A percentile compares a stretch with the other conserved stretches of the same genome.
Conservation (phyloP, 768 basidiomycete genomes). For the Phanerochaete carnosa region DNA sequence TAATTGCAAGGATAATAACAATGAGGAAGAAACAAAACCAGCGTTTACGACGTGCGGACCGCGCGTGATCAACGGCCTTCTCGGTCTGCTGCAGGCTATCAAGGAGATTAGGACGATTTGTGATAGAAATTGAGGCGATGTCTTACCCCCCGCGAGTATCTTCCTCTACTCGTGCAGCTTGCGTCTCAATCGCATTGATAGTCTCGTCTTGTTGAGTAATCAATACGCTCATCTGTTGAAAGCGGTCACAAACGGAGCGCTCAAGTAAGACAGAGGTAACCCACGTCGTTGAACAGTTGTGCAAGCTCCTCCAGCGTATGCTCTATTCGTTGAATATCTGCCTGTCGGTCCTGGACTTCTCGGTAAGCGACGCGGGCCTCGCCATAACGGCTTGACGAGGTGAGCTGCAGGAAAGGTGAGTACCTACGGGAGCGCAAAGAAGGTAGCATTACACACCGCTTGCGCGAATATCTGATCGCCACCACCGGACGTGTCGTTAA, state of each 20-base stretch:
- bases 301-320: constrained; percentile 85
- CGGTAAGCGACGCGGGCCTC: constrained; percentile 78
- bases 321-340: constrained; percentile 83
- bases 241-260: background rate
- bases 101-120: background rate
- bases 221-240: constrained; percentile 66
- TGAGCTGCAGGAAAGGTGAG: constrained; percentile 43
- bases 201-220: constrained; percentile 80
- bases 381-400: constrained; percentile 76
- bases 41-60: constrained; percentile 72
- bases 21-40: constrained; percentile 81
- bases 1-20: constrained; percentile 49
- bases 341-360: constrained; percentile 87
- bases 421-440: background rate
- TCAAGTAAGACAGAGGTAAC: constrained; percentile 16
- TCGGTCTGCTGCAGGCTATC: constrained; percentile 60
- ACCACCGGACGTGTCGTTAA: constrained; percentile 74
- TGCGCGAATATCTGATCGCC: constrained; percentile 82
- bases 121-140: background rate
- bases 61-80: constrained; percentile 64
- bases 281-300: constrained; percentile 81
- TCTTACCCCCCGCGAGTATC: constrained; percentile 73
- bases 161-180: constrained; percentile 57
- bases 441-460: constrained; percentile 48
- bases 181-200: constrained; percentile 59